Percentiles rank a stretch among this genome's conserved stretches.
These are phyloP conservation scores for Helianthus tuberosus DNA, from an alignment of 129 eudicot genomes.

Conservation along the genomic window DNA sequence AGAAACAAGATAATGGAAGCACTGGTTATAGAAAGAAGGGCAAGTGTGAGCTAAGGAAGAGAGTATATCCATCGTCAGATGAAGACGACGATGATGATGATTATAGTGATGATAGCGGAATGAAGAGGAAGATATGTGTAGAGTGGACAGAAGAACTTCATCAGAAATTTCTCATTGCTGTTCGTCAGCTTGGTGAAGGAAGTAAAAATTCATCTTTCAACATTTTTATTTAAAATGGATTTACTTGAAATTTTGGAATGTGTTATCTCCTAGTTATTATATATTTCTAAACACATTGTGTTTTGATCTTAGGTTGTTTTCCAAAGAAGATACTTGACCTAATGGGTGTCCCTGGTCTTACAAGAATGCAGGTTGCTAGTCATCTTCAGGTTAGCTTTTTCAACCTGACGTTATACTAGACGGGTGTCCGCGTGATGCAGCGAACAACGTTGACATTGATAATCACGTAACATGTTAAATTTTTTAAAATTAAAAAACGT, in stretches of 20 bases:
- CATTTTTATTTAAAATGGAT: background rate
- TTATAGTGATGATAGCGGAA: background rate
- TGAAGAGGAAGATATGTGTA: constrained; percentile 33
- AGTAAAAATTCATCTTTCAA: constrained; percentile 34
- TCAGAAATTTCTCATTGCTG: constrained; percentile 40
- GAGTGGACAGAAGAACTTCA: constrained; percentile 59
- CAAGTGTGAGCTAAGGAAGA: background rate
- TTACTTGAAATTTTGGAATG: background rate
- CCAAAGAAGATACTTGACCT: constrained; percentile 41
- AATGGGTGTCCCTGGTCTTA: constrained; percentile 51
- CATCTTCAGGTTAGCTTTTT: constrained; percentile 44
- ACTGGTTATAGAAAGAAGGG: background rate
- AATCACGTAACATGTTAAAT: too few species aligned
- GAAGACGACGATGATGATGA: background rate
- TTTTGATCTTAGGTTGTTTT: constrained; percentile 34
- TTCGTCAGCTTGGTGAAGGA: constrained; percentile 46
- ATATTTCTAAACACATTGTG: background rate
- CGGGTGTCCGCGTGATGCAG: too few species aligned
- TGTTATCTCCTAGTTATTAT: background rate
- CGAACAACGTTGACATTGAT: too few species aligned
- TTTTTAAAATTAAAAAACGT: too few species aligned
- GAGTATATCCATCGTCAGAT: background rate
- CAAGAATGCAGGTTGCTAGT: constrained; percentile 49
- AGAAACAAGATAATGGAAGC: background rate
- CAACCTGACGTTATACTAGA: too few species aligned